Base-by-base conservation (phyloP, 1,284 basidiomycete genomes). In the Laetiporus sulphureus region DNA sequence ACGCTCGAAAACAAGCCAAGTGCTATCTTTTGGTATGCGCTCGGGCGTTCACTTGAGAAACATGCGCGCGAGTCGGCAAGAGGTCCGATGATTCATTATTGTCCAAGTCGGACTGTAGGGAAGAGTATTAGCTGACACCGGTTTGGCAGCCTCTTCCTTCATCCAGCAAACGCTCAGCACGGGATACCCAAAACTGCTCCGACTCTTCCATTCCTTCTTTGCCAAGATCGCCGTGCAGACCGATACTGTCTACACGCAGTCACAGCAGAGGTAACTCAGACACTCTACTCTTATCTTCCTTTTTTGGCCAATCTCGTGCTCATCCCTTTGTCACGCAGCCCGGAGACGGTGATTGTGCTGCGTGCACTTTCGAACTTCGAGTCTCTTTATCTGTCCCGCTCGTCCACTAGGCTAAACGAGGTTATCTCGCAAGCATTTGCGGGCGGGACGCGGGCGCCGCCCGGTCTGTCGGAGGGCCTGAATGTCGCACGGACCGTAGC, bases 131-230 rank as follows among this genome's bases (percentile, higher is more conserved):
- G 10, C 13, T 27, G 10, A 11, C 20, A 16, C 12, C n/a, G 1
- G 32, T 8, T 12, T 27, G 24, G 29, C 49, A 91, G 88, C 70
- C 19, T 93, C 89, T 0, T 73, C 75, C 4, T 88, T 98, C 63
- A 64, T 97, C 10, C 90, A 93, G 51, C 90, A 92, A 58, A 87
- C 90, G 2, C 68, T 98, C 18, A 83, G 84, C 52, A 69, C 76
- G 2, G 86, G 89, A 16, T 97, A 98, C 64, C 89, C 91, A 1
- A 77, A 78, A 38, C 68, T 98, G 3, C 61, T 98, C 5, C 77
- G 95, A 11, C 71, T 96, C 10, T 93, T 98, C 62, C 93, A 98
- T 42, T 91, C 93, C 31, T 95, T 98, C 63, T 97, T 98, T 59
- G 81, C 86, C 15, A 93, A 93, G 61, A 93, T 97, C 37, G 80